Evolutionary conservation across 768 basidiomycete species (phyloP), one percentile per base, ranked within the genome.

Genomic region (Cantharellus cinnabarinus): DNA sequence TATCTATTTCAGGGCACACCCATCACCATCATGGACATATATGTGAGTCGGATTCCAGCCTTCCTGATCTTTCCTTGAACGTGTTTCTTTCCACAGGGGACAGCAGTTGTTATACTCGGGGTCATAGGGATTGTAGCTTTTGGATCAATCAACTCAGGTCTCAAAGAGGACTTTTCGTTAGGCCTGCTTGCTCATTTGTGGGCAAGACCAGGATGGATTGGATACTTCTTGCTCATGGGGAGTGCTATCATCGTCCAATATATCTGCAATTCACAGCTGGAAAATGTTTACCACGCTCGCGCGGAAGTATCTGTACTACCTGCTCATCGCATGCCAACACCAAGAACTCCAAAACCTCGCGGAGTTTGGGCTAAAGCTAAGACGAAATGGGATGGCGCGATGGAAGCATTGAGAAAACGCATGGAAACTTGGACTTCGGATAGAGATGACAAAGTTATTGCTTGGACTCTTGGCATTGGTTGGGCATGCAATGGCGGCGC

Each of bases 401-500:
- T 85, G 70, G 65, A 70, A 37, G 75, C 77, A 72, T 66, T 84
- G 41, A 76, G 75, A 35, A 77, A 80, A 62, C 74, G 75, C 65
- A 70, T 91, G 56, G 89, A 93, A 66, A 64, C 68, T 1, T 85
- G 85, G 82, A 83, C 83, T 4, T 81, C 78, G 38, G 75, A 82
- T 7, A 85, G 83, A 66, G 84, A 84, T 66, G 93, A 98, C 66
- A 84, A 79, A 64, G 81, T 82, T 58, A 74, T 98, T 48, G 83
- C 84, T 4, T 95, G 90, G 88, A 82, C 86, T 37, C 75, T 93
- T 51, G 93, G 91, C 10, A 89, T 98, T 56, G 83, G 83, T 1
- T 97, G 93, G 94, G 86, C 89, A 2, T 90, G 90, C 62, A 81
- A 82, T 58, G 91, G 93, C 41, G 93, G 93, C 7, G 84, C 89